Percentiles rank a stretch among this genome's conserved stretches.
Evolutionary conservation across 1,139 yeast species (phyloP).

Genomic region (Taiozyma sp.): DNA sequence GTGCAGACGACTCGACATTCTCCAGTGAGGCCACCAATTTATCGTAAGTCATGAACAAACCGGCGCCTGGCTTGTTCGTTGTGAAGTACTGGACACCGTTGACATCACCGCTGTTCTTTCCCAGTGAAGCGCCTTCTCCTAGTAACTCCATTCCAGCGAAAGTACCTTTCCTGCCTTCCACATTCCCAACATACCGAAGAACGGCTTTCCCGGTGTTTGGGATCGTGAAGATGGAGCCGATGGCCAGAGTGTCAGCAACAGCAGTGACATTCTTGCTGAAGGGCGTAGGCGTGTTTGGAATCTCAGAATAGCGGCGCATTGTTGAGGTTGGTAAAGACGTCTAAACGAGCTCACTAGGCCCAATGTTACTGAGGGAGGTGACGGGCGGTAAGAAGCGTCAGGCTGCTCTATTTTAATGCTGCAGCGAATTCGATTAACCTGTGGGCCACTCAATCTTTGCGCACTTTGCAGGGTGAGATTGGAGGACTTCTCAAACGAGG

Average conservation of each 20-base stretch:
- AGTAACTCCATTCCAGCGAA: slow-evolving; percentile 85
- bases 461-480: not conserved
- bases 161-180: slow-evolving; percentile 69
- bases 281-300: slow-evolving; percentile 24
- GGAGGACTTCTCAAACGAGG: not conserved
- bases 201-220: slow-evolving; percentile 47
- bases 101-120: slow-evolving; percentile 76
- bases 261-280: slow-evolving; percentile 3
- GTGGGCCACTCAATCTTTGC: not conserved
- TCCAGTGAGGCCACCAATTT: slow-evolving; percentile 38
- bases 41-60: slow-evolving; percentile 69
- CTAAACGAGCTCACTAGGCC: not conserved
- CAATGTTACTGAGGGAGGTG: too few relatives aligned
- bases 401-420: not conserved
- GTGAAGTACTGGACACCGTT: slow-evolving; percentile 59
- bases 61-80: slow-evolving; percentile 60
- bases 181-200: slow-evolving; percentile 68
- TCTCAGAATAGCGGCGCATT: slow-evolving; percentile 24
- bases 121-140: slow-evolving; percentile 59
- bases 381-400: not conserved
- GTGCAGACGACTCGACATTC: slow-evolving; percentile 9
- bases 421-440: not conserved
- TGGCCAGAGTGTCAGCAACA: slow-evolving; percentile 10
- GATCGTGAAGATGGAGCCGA: slow-evolving; percentile 23
- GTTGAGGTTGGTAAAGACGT: not conserved